These are phyloP conservation scores for Myotisia sp. DNA, from an alignment of 2,329 filamentous ascomycete species.

Conservation along the genomic window DNA sequence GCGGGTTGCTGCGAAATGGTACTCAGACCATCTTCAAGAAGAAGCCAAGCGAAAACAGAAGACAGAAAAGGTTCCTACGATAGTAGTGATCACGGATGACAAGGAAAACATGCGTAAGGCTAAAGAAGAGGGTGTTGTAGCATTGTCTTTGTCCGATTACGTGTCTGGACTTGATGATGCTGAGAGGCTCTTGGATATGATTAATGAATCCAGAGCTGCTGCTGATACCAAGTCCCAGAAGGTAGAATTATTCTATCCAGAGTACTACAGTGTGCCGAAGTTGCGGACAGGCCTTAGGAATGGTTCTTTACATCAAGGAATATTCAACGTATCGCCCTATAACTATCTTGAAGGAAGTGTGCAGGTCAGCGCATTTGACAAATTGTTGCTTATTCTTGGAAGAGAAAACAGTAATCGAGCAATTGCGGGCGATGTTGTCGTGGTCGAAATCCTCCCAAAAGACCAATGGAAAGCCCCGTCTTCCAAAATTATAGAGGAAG, in stretches of 20 bases:
- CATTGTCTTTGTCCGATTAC: slow-evolving; percentile 58
- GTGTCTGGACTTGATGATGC: slow-evolving; percentile 72
- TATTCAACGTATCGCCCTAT: slow-evolving; percentile 92
- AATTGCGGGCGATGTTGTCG: slow-evolving; percentile 81
- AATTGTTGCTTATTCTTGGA: slow-evolving; percentile 72
- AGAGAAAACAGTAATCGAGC: slow-evolving; percentile 93
- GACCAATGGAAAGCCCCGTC: slow-evolving; percentile 96
- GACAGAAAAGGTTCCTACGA: slow-evolving; percentile 49
- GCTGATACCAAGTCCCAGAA: slow-evolving; percentile 51
- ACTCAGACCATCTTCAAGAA: slow-evolving; percentile 61
- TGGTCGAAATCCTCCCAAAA: slow-evolving; percentile 81
- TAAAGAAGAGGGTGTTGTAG: slow-evolving; percentile 57
- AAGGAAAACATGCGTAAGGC: slow-evolving; percentile 74
- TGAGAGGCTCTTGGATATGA: slow-evolving; percentile 81
- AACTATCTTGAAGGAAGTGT: slow-evolving; percentile 94
- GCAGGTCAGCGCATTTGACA: slow-evolving; percentile 78
- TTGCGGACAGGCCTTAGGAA: slow-evolving; percentile 89
- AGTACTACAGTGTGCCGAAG: slow-evolving; percentile 77
- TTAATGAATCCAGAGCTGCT: slow-evolving; percentile 61
- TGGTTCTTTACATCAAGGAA: slow-evolving; percentile 80
- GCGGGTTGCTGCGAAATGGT: slow-evolving; percentile 76
- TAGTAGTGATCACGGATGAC: slow-evolving; percentile 92
- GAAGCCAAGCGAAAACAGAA: slow-evolving; percentile 40
- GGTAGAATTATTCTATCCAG: slow-evolving; percentile 64
- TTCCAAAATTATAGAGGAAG: slow-evolving; percentile 90